Conservation (phyloP, 2,329 filamentous ascomycete species). For the Sclerotinia subarctica region DNA sequence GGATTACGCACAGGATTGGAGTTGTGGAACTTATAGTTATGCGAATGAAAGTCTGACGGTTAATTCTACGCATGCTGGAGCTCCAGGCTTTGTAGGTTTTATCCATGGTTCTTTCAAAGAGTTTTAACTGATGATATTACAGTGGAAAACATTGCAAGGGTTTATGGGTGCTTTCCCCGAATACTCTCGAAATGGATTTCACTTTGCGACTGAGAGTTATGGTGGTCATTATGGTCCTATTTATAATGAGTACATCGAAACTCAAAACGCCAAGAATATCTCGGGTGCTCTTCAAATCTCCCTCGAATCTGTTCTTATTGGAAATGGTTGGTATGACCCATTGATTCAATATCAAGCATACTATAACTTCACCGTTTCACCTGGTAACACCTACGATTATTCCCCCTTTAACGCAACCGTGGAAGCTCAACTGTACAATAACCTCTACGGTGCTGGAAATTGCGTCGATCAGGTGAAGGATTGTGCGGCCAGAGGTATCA, state of each 20-base stretch:
- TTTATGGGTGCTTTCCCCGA: conserved; percentile 60
- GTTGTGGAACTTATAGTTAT: conserved; percentile 55
- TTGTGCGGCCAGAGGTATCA: conserved; percentile 51
- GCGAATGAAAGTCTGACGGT: conserved; percentile 50
- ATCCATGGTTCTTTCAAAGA: too few species aligned
- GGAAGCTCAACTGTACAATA: conserved; percentile 54
- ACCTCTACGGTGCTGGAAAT: conserved; percentile 58
- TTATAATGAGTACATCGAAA: conserved; percentile 56
- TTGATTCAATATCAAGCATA: conserved; percentile 54
- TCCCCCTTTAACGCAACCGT: conserved; percentile 49
- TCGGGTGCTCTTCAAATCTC: conserved; percentile 46
- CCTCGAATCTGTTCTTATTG: conserved; percentile 51
- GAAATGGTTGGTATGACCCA: conserved; percentile 58
- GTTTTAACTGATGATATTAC: not conserved
- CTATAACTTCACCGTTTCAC: conserved; percentile 53
- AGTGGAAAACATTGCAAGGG: conserved; percentile 55
- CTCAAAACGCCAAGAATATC: conserved; percentile 58
- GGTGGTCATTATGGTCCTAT: conserved; percentile 58
- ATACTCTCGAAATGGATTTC: conserved; percentile 49
- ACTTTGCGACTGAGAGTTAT: conserved; percentile 55
- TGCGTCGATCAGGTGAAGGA: conserved; percentile 55
- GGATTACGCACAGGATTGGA: conserved; percentile 44
- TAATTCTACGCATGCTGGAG: conserved; percentile 51
- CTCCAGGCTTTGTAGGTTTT: conserved; percentile 51
- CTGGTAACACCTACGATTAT: conserved; percentile 54